These are phyloP conservation scores for Prunus armeniaca DNA, from an alignment of 306 rosid species.

Conservation along the genomic window DNA sequence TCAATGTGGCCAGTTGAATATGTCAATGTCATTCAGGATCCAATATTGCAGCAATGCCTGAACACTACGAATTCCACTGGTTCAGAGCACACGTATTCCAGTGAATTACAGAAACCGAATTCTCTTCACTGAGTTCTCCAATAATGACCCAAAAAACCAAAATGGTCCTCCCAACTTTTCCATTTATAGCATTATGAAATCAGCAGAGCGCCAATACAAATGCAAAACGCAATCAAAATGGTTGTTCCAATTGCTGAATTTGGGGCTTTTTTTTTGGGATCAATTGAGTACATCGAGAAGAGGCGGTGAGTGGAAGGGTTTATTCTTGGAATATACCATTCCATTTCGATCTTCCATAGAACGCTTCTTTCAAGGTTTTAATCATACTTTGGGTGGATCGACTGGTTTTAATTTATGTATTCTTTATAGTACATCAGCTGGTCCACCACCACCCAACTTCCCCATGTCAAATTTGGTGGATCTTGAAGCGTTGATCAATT, in stretches of 20 bases:
- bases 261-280: background rate
- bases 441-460: slow-evolving; percentile 14
- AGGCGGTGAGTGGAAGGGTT: slow-evolving; percentile 44
- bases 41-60: too few relatives aligned
- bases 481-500: background rate
- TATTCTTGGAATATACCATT: slow-evolving; percentile 68
- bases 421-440: background rate
- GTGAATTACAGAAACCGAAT: too few relatives aligned
- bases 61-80: too few relatives aligned
- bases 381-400: slow-evolving; percentile 26
- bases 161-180: too few relatives aligned
- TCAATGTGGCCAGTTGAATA: too few relatives aligned
- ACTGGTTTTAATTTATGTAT: background rate
- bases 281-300: slow-evolving; percentile 11
- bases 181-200: too few relatives aligned
- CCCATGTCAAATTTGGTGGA: slow-evolving; percentile 1
- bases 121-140: too few relatives aligned
- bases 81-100: too few relatives aligned
- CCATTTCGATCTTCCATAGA: slow-evolving; percentile 11
- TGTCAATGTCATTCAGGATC: too few relatives aligned
- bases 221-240: background rate
- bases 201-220: too few relatives aligned
- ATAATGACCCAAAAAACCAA: too few relatives aligned
- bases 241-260: background rate
- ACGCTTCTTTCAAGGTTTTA: slow-evolving; percentile 21